Evolutionary conservation across 495 filamentous ascomycete genomes (phyloP).

Genomic region (Aspergillus hancockii): DNA sequence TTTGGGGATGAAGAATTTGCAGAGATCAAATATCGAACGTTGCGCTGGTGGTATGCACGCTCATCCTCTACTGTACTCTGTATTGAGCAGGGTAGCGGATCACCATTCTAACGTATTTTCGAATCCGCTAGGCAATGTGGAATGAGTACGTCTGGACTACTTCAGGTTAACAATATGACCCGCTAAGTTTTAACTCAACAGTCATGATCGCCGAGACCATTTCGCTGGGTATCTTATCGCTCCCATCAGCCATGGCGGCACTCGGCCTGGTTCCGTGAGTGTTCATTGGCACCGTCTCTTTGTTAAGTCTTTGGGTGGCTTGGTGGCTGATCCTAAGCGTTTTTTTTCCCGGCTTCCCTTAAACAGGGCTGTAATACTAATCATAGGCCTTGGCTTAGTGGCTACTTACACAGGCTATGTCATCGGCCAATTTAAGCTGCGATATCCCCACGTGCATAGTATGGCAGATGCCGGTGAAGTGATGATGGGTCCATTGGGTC

Average conservation of each 20-base stretch:
- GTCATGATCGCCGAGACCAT: conserved; percentile 67
- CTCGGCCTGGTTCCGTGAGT: conserved; percentile 54
- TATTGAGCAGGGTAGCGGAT: conserved; percentile 9
- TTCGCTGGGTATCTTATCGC: conserved; percentile 60
- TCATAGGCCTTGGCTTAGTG: conserved; percentile 64
- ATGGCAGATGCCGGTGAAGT: conserved; percentile 72
- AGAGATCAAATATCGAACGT: conserved; percentile 34
- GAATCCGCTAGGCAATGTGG: conserved; percentile 25
- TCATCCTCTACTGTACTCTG: neutral
- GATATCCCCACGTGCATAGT: conserved; percentile 64
- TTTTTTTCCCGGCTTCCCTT: neutral
- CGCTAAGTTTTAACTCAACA: conserved; percentile 1
- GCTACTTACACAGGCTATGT: conserved; percentile 78
- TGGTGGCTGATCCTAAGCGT: conserved; percentile 9
- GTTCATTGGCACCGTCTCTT: neutral
- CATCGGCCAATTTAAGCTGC: conserved; percentile 59
- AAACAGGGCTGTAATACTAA: conserved; percentile 52
- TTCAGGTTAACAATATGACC: neutral
- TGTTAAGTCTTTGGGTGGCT: neutral
- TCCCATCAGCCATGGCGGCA: conserved; percentile 58
- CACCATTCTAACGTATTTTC: neutral
- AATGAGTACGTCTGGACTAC: conserved; percentile 21
- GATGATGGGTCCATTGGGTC: conserved; percentile 62
- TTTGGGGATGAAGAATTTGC: conserved; percentile 29
- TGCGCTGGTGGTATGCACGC: conserved; percentile 34